These are phyloP conservation scores for Terana coerulea DNA, from an alignment of 768 basidiomycete species.

Conservation along the genomic window DNA sequence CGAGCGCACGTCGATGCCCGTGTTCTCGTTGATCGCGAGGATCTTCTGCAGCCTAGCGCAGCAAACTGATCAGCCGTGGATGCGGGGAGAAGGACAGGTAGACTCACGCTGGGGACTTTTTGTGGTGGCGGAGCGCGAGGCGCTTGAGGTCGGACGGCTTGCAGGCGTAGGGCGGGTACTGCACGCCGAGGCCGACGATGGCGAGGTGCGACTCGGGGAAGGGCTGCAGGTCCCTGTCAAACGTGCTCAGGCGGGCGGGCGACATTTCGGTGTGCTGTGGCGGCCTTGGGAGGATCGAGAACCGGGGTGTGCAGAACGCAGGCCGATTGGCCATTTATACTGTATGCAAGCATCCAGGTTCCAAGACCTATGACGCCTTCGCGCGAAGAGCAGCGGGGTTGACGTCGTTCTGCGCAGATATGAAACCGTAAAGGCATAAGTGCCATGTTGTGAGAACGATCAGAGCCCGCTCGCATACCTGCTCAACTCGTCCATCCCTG, in stretches of 20 bases:
- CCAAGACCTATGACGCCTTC: no score
- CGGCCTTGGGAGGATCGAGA: background rate
- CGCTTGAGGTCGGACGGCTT: slow-evolving; percentile 3
- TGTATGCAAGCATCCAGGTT: no score
- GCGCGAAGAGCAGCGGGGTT: no score
- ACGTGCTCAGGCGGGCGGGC: background rate
- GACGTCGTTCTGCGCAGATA: no score
- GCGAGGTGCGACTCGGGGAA: slow-evolving; percentile 7
- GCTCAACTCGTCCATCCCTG: no score
- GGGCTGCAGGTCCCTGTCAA: background rate
- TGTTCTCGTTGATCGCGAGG: slow-evolving; percentile 11
- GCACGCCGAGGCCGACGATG: slow-evolving; percentile 8
- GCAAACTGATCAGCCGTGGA: background rate
- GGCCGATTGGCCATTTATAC: background rate
- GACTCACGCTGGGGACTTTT: slow-evolving; percentile 7
- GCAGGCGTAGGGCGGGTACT: slow-evolving; percentile 8
- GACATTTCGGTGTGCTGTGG: slow-evolving; percentile 1
- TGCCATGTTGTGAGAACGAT: no score
- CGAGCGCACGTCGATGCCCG: slow-evolving; percentile 10
- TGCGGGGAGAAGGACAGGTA: background rate
- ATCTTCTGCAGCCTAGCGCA: slow-evolving; percentile 9
- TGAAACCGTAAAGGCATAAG: no score
- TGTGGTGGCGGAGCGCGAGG: slow-evolving; percentile 3
- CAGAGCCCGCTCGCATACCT: no score
- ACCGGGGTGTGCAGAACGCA: background rate